These are phyloP conservation scores for Evernia prunastri DNA, from an alignment of 495 filamentous ascomycete species.

Conservation along the genomic window DNA sequence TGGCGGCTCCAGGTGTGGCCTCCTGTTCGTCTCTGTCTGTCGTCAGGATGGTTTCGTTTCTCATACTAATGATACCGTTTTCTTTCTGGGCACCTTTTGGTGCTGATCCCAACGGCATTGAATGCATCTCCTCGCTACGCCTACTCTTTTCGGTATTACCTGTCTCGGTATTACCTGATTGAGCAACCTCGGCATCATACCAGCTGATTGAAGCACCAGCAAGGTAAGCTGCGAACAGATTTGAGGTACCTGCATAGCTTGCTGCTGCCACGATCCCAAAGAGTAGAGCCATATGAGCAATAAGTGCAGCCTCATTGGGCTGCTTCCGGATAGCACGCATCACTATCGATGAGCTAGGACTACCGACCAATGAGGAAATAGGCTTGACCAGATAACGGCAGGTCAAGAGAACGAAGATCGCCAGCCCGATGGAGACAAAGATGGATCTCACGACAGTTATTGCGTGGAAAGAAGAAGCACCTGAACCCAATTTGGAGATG, in stretches of 20 bases:
- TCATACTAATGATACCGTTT: neutral
- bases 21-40: neutral
- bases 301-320: conserved; percentile 32
- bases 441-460: conserved; percentile 51
- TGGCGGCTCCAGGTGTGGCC: neutral
- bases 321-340: neutral
- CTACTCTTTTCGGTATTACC: neutral
- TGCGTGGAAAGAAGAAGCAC: conserved; percentile 32
- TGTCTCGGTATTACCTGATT: neutral
- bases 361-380: neutral
- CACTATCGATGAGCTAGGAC: neutral
- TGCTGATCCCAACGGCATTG: neutral
- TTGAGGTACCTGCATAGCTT: conserved; percentile 59
- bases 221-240: conserved; percentile 64
- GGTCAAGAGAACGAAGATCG: conserved; percentile 38
- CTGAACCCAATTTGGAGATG: conserved; percentile 44
- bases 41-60: neutral
- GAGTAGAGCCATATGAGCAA: conserved; percentile 42
- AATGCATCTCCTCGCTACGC: neutral
- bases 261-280: conserved; percentile 50
- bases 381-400: conserved; percentile 44
- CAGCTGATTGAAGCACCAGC: conserved; percentile 54
- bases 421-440: conserved; percentile 53
- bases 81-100: neutral
- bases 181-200: conserved; percentile 37